phyloP scores from a whole-genome alignment of 257 asterid genomes.

The Rubia yunnanensis region DNA sequence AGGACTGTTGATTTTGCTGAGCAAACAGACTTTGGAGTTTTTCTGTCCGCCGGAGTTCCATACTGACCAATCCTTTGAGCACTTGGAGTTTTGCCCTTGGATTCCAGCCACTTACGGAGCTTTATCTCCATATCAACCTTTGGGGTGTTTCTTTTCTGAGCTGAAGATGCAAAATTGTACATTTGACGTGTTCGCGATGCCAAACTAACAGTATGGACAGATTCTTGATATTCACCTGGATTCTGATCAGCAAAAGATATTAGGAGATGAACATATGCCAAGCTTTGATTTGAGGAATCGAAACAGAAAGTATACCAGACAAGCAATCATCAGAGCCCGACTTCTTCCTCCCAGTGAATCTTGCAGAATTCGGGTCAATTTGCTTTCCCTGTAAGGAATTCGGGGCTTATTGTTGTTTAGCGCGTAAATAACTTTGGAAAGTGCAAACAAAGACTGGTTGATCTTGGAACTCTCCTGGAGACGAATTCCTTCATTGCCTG shows the following conservation, averaged over 20 bases:
- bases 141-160: constrained; percentile 41
- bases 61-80: constrained; percentile 33
- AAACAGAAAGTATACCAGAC: constrained; percentile 50
- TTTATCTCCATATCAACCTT: constrained; percentile 70
- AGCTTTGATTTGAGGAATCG: background rate
- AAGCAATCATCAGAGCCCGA: constrained; percentile 78
- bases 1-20: constrained; percentile 29
- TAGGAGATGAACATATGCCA: background rate
- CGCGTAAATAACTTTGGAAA: constrained; percentile 84
- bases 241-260: constrained; percentile 31
- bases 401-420: constrained; percentile 52
- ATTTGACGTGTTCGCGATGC: constrained; percentile 89
- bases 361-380: constrained; percentile 84
- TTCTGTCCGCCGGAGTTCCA: constrained; percentile 41
- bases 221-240: constrained; percentile 91
- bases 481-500: constrained; percentile 74
- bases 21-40: constrained; percentile 48
- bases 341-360: constrained; percentile 95
- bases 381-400: constrained; percentile 85
- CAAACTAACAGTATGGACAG: constrained; percentile 78
- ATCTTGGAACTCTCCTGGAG: constrained; percentile 90
- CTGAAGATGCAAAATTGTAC: constrained; percentile 38
- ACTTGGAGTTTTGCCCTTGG: constrained; percentile 68
- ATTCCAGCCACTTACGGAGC: constrained; percentile 79
- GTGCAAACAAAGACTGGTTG: constrained; percentile 81